These are phyloP conservation scores for Aspergillus arachidicola DNA, from an alignment of 2,329 filamentous ascomycete genomes.

Conservation along the genomic window DNA sequence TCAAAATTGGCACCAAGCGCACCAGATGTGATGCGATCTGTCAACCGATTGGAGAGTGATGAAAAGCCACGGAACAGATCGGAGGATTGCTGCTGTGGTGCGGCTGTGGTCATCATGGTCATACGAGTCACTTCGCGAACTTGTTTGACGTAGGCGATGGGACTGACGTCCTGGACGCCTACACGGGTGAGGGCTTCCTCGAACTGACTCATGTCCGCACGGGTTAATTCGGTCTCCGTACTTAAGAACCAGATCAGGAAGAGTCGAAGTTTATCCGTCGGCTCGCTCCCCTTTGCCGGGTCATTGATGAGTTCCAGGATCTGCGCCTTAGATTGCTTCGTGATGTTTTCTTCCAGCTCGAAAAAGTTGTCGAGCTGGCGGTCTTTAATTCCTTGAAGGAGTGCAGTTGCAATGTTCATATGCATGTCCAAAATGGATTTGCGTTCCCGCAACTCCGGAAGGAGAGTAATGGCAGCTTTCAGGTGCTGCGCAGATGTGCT, in stretches of 20 bases:
- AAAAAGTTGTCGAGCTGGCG: slow-evolving; percentile 95
- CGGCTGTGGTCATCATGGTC: slow-evolving; percentile 91
- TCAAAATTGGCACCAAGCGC: slow-evolving; percentile 87
- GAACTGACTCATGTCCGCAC: slow-evolving; percentile 81
- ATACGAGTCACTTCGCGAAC: slow-evolving; percentile 94
- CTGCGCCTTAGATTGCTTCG: slow-evolving; percentile 87
- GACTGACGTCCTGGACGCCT: slow-evolving; percentile 71
- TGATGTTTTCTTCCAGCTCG: slow-evolving; percentile 89
- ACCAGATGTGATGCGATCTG: slow-evolving; percentile 90
- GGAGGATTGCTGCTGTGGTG: slow-evolving; percentile 61
- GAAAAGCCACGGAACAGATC: slow-evolving; percentile 94
- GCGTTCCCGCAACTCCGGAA: slow-evolving; percentile 88
- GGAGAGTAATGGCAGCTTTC: slow-evolving; percentile 89
- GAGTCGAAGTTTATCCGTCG: slow-evolving; percentile 84
- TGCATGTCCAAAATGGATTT: slow-evolving; percentile 97
- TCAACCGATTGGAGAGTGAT: slow-evolving; percentile 85
- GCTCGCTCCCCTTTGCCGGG: slow-evolving; percentile 76
- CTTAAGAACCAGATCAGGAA: slow-evolving; percentile 98
- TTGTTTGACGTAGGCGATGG: slow-evolving; percentile 83
- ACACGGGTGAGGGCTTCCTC: slow-evolving; percentile 78
- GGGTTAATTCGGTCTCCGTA: slow-evolving; percentile 83
- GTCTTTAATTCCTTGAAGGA: slow-evolving; percentile 84
- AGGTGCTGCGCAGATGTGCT: slow-evolving; percentile 89
- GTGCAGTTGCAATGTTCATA: slow-evolving; percentile 92
- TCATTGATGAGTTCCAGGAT: slow-evolving; percentile 86